phyloP scores from a whole-genome alignment of 1,139 yeast species.

The Nakaseomyces delphensis region DNA sequence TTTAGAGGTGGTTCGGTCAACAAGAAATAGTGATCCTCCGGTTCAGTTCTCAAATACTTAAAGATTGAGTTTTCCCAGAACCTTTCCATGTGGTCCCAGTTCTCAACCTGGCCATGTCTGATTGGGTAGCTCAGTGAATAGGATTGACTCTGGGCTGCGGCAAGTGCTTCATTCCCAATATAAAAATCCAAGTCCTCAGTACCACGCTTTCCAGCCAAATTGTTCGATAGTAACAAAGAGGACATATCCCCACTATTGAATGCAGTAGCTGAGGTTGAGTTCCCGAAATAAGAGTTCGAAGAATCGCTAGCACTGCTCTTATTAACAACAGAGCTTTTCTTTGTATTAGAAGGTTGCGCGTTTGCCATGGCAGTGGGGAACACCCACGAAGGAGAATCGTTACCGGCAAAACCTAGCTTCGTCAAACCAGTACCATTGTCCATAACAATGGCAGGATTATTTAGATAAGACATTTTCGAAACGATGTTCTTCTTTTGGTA shows the following conservation, averaged over 20 bases:
- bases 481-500: too few species aligned
- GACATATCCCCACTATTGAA: constrained; percentile 24
- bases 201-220: constrained; percentile 68
- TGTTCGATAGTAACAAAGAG: constrained; percentile 36
- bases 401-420: constrained; percentile 96
- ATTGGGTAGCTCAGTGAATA: constrained; percentile 88
- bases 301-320: constrained; percentile 20
- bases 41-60: constrained; percentile 93
- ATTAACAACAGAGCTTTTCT: constrained; percentile 18
- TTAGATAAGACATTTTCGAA: constrained; percentile 36
- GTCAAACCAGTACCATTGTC: constrained; percentile 92
- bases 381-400: constrained; percentile 93
- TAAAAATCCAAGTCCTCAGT: constrained; percentile 91
- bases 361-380: constrained; percentile 98
- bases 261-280: constrained; percentile 32
- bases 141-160: constrained; percentile 82
- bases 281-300: constrained; percentile 27
- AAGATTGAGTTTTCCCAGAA: constrained; percentile 97
- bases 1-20: constrained; percentile 97
- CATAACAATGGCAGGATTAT: constrained; percentile 94
- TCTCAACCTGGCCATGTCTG: constrained; percentile 94
- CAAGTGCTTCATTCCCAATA: constrained; percentile 91
- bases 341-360: constrained; percentile 35
- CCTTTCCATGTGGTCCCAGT: constrained; percentile 99
- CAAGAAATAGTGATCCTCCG: constrained; percentile 93